Evolutionary conservation across 2,329 filamentous ascomycete genomes (phyloP).

Genomic region (Colletotrichum agaves): DNA sequence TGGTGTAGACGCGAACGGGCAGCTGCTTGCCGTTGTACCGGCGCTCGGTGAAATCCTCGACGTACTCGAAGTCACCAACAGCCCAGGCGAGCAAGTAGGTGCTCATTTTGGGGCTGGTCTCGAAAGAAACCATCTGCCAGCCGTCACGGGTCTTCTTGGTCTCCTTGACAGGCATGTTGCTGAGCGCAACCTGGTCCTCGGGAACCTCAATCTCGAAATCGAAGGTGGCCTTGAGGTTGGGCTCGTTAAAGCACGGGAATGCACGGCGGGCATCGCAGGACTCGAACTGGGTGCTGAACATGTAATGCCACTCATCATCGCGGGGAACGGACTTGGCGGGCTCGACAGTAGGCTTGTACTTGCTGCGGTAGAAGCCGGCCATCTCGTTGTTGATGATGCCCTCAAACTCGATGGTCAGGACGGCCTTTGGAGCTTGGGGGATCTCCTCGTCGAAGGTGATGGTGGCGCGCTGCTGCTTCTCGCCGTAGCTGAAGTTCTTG

Average conservation of each 20-base stretch:
- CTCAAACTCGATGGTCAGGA: conserved; percentile 77
- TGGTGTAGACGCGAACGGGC: conserved; percentile 96
- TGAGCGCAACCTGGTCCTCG: conserved; percentile 86
- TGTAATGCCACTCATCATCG: conserved; percentile 74
- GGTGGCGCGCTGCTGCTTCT: conserved; percentile 83
- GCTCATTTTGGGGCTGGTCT: conserved; percentile 89
- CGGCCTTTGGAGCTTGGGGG: conserved; percentile 71
- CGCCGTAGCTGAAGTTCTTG: conserved; percentile 80
- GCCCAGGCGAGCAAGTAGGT: conserved; percentile 94
- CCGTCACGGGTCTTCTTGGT: conserved; percentile 69
- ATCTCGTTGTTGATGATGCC: conserved; percentile 90
- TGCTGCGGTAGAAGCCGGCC: conserved; percentile 93
- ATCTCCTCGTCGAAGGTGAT: conserved; percentile 81
- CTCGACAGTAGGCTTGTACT: conserved; percentile 84
- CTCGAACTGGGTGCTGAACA: conserved; percentile 98
- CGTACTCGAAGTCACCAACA: conserved; percentile 95
- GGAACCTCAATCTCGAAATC: conserved; percentile 94
- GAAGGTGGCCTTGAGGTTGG: conserved; percentile 95
- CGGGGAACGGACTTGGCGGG: conserved; percentile 82
- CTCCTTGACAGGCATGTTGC: conserved; percentile 93
- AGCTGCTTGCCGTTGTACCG: conserved; percentile 92
- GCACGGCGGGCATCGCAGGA: conserved; percentile 93
- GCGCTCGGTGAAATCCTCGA: conserved; percentile 89
- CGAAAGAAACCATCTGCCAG: conserved; percentile 81
- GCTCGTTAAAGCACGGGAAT: conserved; percentile 98